Percentiles rank a stretch among this genome's conserved stretches.
Conservation (phyloP, 2,329 filamentous ascomycete genomes). For the Aspergillus hortae region DNA sequence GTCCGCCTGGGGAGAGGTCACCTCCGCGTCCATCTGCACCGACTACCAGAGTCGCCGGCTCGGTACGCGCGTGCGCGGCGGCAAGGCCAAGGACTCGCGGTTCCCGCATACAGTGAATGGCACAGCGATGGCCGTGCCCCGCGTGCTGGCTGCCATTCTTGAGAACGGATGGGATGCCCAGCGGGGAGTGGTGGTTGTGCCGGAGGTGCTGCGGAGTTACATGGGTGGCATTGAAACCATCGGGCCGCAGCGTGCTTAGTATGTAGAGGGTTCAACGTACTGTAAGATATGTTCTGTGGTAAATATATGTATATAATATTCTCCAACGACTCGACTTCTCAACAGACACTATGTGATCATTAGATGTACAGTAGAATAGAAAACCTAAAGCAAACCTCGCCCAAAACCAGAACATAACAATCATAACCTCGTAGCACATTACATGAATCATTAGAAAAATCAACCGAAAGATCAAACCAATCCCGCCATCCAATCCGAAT, state of each 20-base stretch:
- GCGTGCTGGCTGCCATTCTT: constrained; percentile 81
- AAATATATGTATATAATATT: not conserved
- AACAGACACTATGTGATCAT: not conserved
- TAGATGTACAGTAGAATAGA: constrained; percentile 1
- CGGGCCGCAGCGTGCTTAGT: constrained; percentile 24
- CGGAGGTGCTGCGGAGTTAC: constrained; percentile 74
- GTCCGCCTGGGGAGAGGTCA: constrained; percentile 88
- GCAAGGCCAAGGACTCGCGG: constrained; percentile 46
- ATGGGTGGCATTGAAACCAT: constrained; percentile 76
- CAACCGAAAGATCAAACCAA: not conserved
- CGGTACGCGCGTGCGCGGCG: constrained; percentile 65
- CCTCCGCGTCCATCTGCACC: constrained; percentile 83
- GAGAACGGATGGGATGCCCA: constrained; percentile 86
- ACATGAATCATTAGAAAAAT: constrained; percentile 4
- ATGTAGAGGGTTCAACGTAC: not conserved
- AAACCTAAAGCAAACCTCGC: not conserved
- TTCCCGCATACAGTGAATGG: constrained; percentile 93
- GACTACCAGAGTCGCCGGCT: constrained; percentile 89
- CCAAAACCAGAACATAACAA: not conserved
- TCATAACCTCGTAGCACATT: constrained; percentile 8
- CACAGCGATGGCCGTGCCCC: constrained; percentile 85
- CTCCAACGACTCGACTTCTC: not conserved
- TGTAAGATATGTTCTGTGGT: not conserved
- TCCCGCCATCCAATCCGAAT: not conserved
- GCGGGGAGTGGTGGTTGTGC: constrained; percentile 65